These are phyloP conservation scores for Botryotinia convoluta DNA, from an alignment of 2,329 filamentous ascomycete species.

Conservation along the genomic window DNA sequence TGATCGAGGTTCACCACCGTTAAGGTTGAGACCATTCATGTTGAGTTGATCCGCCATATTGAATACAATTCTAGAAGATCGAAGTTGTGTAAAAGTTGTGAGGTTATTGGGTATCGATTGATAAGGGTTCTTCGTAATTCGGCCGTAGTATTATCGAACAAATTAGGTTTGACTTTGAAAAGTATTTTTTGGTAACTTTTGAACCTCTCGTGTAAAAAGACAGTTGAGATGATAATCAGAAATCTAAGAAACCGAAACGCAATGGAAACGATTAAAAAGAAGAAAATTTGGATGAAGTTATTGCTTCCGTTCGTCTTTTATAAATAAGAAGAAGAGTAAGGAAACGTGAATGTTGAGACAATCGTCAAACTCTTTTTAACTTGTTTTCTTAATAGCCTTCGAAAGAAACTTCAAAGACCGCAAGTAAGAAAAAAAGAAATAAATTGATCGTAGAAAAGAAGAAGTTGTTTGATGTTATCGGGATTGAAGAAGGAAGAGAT, in stretches of 20 bases:
- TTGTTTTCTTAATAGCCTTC: constrained; percentile 39
- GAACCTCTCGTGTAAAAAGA: constrained; percentile 29
- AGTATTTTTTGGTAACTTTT: constrained; percentile 21
- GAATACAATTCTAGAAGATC: constrained; percentile 31
- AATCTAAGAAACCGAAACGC: constrained; percentile 35
- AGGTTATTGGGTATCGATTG: constrained; percentile 18
- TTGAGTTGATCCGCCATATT: constrained; percentile 83
- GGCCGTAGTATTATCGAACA: constrained; percentile 22
- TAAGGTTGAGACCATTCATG: constrained; percentile 71
- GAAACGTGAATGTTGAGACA: constrained; percentile 9
- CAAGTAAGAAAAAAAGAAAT: constrained; percentile 28
- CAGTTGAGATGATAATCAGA: constrained; percentile 30
- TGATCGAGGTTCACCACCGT: constrained; percentile 57
- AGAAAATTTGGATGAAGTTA: constrained; percentile 26
- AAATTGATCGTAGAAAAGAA: constrained; percentile 32
- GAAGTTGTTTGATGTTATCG: constrained; percentile 18
- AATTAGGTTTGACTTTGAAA: constrained; percentile 8
- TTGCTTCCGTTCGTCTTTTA: constrained; percentile 20
- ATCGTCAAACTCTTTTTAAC: constrained; percentile 14
- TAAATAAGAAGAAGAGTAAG: constrained; percentile 19
- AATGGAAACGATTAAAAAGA: constrained; percentile 35
- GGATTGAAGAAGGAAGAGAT: neutral
- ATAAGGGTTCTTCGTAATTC: constrained; percentile 11
- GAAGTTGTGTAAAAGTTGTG: constrained; percentile 22
- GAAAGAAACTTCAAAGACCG: constrained; percentile 42